These are phyloP conservation scores for Wickerhamiella spandovensis DNA, from an alignment of 805 yeast genomes.

Conservation along the genomic window DNA sequence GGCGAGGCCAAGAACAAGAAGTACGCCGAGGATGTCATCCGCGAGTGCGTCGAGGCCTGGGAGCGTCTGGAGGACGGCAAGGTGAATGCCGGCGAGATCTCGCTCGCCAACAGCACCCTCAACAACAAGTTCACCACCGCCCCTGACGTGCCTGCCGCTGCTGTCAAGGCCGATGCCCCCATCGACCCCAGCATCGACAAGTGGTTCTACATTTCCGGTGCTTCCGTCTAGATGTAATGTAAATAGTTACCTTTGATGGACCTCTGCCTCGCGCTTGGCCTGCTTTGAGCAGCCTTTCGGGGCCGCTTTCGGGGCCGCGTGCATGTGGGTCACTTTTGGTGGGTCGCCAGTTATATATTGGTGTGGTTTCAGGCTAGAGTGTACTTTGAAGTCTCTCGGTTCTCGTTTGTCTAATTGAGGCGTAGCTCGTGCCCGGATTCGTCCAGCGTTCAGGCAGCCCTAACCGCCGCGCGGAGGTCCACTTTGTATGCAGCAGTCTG, in stretches of 20 bases:
- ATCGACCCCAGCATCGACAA: constrained; percentile 93
- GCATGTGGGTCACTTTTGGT: no score
- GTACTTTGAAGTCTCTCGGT: no score
- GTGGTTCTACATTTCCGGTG: constrained; percentile 85
- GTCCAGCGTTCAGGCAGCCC: no score
- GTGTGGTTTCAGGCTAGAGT: no score
- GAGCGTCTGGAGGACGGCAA: constrained; percentile 55
- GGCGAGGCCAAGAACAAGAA: constrained; percentile 82
- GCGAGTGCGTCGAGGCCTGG: constrained; percentile 82
- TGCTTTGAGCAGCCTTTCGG: no score
- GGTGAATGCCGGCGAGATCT: constrained; percentile 50
- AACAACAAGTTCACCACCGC: constrained; percentile 23
- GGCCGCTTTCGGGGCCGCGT: no score
- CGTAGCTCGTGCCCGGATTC: no score
- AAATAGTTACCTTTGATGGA: not conserved
- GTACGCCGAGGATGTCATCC: constrained; percentile 73
- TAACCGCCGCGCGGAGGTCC: no score
- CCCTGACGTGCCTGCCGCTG: constrained; percentile 44
- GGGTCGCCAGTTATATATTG: no score
- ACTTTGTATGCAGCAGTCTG: no score
- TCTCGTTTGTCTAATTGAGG: no score
- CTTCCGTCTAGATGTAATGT: constrained; percentile 15
- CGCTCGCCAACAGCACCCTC: constrained; percentile 65
- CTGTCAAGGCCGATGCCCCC: constrained; percentile 73
- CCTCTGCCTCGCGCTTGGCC: no score